phyloP scores from a whole-genome alignment of 176 grass and related monocot genomes.

The Guadua angustifolia region DNA sequence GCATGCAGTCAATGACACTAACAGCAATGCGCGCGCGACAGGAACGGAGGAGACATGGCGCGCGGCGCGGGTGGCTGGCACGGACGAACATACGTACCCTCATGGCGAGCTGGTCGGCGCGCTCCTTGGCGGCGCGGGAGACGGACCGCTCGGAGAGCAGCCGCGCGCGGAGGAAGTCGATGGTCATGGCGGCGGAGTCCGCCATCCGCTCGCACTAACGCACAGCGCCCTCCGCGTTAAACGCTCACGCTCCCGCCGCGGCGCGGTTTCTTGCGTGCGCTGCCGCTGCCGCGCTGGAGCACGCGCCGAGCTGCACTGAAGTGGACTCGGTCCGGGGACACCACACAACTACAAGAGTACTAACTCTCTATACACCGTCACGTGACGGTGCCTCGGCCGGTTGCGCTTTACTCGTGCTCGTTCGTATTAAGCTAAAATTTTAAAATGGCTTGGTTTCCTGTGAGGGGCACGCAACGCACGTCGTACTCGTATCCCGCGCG shows the following conservation, averaged over 20 bases:
- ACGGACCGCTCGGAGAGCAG: constrained; percentile 94
- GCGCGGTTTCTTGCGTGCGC: not conserved
- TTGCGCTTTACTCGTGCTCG: not conserved
- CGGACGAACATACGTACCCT: constrained; percentile 43
- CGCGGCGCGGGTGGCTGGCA: too few species aligned
- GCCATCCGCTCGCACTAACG: constrained; percentile 41
- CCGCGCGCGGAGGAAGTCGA: constrained; percentile 93
- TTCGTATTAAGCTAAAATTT: too few species aligned
- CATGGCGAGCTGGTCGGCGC: constrained; percentile 75
- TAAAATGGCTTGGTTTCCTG: constrained; percentile 25
- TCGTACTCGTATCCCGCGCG: not conserved
- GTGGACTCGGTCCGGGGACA: constrained; percentile 5
- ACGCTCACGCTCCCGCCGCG: not conserved
- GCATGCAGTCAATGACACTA: not conserved
- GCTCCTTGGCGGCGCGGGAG: constrained; percentile 83
- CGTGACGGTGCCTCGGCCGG: constrained; percentile 10
- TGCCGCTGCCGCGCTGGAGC: not conserved
- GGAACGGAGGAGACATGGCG: not conserved
- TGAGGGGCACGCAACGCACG: constrained; percentile 25
- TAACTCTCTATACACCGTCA: not conserved
- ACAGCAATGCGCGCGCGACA: too few species aligned
- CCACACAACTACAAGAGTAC: not conserved
- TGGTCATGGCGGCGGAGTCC: constrained; percentile 80
- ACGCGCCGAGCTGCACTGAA: not conserved
- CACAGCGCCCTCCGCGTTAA: not conserved